Evolutionary conservation across 75 land plant species (phyloP).

Genomic region (Cryptomeria japonica): DNA sequence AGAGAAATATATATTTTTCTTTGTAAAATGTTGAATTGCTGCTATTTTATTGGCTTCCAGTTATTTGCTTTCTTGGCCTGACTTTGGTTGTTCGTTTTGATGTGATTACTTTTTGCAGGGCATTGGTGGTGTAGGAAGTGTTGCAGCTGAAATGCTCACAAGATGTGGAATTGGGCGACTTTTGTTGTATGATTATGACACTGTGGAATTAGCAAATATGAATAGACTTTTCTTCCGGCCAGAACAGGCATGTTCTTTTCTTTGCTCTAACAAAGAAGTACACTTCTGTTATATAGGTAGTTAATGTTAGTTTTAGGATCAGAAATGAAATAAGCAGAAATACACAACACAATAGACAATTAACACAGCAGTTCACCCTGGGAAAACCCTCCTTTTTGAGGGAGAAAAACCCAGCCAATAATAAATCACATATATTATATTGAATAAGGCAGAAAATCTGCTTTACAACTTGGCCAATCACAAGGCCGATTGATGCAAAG

Average conservation of each 20-base stretch:
- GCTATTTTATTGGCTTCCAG: background rate
- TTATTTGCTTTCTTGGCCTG: too few species aligned
- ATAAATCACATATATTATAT: too few species aligned
- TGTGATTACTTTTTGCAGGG: conserved; percentile 46
- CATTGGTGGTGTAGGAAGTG: conserved; percentile 97
- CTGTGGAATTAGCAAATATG: conserved; percentile 98
- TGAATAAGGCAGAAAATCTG: too few species aligned
- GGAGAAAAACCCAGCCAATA: too few species aligned
- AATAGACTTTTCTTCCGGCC: conserved; percentile 97
- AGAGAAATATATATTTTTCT: background rate
- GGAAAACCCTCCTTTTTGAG: too few species aligned
- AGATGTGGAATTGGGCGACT: conserved; percentile 97
- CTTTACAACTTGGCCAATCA: too few species aligned
- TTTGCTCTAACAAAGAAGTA: background rate
- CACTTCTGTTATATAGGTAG: background rate
- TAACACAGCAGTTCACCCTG: too few species aligned
- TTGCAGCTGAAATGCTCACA: conserved; percentile 99
- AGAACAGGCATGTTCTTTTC: conserved; percentile 70
- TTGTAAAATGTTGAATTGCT: conserved; percentile 4
- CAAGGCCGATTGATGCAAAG: too few species aligned
- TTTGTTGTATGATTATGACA: conserved; percentile 96
- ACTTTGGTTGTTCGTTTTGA: background rate
- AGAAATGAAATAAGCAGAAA: too few species aligned
- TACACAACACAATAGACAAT: too few species aligned
- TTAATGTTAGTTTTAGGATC: too few species aligned